A percentile compares a stretch with the other conserved stretches of the same genome.
phyloP scores from a whole-genome alignment of 495 filamentous ascomycete species.

The Neurospora sp. region DNA sequence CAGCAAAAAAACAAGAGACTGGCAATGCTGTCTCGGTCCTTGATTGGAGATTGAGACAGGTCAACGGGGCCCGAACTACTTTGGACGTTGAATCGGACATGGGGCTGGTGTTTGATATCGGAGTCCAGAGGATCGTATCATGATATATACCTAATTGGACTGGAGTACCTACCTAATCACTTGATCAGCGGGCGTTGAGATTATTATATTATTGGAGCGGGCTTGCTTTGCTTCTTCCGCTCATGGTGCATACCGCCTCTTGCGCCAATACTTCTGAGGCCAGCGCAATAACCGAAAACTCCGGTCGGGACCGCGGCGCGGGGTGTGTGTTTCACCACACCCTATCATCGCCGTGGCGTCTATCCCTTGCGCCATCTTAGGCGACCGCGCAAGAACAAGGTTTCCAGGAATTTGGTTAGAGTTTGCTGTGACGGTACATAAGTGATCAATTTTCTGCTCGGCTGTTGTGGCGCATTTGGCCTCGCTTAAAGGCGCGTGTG shows the following conservation, averaged over 20 bases:
- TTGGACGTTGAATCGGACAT: not conserved
- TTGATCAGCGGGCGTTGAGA: not conserved
- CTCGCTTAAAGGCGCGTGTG: not conserved
- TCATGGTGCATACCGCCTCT: not conserved
- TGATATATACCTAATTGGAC: not conserved
- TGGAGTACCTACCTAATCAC: not conserved
- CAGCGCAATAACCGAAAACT: not conserved
- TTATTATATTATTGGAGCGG: not conserved
- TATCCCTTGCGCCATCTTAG: not conserved
- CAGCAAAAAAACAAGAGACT: not conserved
- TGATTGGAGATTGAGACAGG: not conserved
- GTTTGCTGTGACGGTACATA: not conserved
- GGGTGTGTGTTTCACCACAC: not conserved
- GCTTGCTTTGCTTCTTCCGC: not conserved
- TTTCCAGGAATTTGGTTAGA: not conserved
- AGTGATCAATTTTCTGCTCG: not conserved
- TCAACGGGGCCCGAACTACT: not conserved
- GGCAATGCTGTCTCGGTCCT: not conserved
- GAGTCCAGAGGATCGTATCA: not conserved
- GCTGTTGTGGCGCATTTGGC: not conserved
- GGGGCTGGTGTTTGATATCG: not conserved
- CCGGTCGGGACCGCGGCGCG: not conserved
- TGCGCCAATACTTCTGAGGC: not conserved
- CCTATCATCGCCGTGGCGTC: not conserved
- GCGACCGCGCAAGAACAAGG: not conserved